A percentile compares a stretch with the other conserved stretches of the same genome.
Evolutionary conservation across 768 basidiomycete species (phyloP).

Genomic region (Amanita rimosa): DNA sequence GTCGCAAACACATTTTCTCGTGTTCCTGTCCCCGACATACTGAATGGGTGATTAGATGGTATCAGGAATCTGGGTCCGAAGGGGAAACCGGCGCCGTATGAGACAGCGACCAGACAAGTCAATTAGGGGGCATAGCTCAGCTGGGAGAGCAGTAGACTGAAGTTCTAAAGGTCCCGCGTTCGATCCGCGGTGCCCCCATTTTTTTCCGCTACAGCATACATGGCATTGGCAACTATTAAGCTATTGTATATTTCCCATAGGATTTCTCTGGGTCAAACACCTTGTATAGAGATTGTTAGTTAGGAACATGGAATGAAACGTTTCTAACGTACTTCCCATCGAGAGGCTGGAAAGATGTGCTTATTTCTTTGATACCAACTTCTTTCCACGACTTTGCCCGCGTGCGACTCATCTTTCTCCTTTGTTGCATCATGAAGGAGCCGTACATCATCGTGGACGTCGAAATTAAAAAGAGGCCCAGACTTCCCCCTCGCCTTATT

Average conservation of each 20-base stretch:
- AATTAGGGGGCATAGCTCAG: constrained; percentile 55
- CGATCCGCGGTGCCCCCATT: too few species aligned
- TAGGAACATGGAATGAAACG: not conserved
- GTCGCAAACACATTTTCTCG: constrained; percentile 95
- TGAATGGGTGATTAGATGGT: constrained; percentile 8
- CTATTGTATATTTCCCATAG: constrained; percentile 87
- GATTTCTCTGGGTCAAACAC: constrained; percentile 92
- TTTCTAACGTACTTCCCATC: constrained; percentile 79
- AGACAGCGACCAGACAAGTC: too few species aligned
- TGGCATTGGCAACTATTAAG: constrained; percentile 13
- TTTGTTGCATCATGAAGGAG: constrained; percentile 87
- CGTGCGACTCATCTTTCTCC: constrained; percentile 98
- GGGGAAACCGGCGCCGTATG: not conserved
- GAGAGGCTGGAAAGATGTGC: constrained; percentile 92
- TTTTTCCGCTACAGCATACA: too few species aligned
- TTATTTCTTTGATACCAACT: constrained; percentile 95
- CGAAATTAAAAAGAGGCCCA: constrained; percentile 95
- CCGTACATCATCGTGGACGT: constrained; percentile 97
- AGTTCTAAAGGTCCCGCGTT: constrained; percentile 73
- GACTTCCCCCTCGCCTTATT: constrained; percentile 99
- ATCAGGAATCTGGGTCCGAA: not conserved
- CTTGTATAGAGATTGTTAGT: constrained; percentile 21
- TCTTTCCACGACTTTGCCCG: constrained; percentile 95
- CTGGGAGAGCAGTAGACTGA: constrained; percentile 72
- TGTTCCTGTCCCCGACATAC: constrained; percentile 83